A percentile compares a stretch with the other conserved stretches of the same genome.
These are phyloP conservation scores for Sphagnum contortum DNA, from an alignment of 225 moss, liverwort and hornwort species.

Conservation along the genomic window DNA sequence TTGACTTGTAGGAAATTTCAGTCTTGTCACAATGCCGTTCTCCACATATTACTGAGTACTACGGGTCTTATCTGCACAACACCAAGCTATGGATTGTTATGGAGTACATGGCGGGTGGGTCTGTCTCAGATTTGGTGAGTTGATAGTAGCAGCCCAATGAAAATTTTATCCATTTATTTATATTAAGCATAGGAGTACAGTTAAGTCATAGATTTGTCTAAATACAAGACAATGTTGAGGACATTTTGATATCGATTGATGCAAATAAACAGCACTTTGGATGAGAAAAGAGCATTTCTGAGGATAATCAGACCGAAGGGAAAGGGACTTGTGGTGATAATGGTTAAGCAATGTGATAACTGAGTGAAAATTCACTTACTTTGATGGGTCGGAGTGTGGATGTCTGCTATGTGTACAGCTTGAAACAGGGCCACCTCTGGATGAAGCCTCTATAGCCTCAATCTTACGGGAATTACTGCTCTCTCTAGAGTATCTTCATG, in stretches of 20 bases:
- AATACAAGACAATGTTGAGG: no score
- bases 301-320: no score
- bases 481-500: constrained; percentile 85
- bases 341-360: no score
- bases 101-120: constrained; percentile 99
- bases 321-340: no score
- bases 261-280: no score
- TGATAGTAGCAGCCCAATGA: not conserved
- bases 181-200: no score
- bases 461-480: constrained; percentile 80
- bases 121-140: constrained; percentile 83
- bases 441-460: constrained; percentile 90
- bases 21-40: constrained; percentile 98
- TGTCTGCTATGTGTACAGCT: constrained; percentile 34
- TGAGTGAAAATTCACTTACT: no score
- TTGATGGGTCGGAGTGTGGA: no score
- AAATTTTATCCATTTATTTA: no score
- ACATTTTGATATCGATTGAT: no score
- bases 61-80: constrained; percentile 89
- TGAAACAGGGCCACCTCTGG: constrained; percentile 89
- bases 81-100: constrained; percentile 97
- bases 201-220: no score
- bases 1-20: constrained; percentile 75
- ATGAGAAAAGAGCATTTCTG: no score
- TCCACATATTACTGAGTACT: constrained; percentile 90